Conservation (phyloP, 345 rosid genomes). For the Camelina hispida region DNA sequence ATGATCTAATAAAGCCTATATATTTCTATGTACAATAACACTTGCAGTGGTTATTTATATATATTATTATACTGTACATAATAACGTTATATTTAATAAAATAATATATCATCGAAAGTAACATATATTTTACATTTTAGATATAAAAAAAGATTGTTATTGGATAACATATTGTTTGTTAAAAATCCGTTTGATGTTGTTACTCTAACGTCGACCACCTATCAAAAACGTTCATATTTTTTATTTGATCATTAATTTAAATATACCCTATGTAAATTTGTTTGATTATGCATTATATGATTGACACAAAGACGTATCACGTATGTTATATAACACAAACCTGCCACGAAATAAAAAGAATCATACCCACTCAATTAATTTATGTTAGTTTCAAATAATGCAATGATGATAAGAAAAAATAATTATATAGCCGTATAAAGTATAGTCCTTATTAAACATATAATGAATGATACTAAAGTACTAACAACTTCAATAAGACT, state of each 20-base stretch:
- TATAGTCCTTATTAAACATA: background rate
- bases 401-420: slow-evolving; percentile 19
- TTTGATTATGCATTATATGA: background rate
- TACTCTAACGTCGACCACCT: background rate
- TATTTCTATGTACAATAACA: too few species aligned
- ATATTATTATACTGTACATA: too few species aligned
- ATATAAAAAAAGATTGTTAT: too few species aligned
- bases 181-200: background rate
- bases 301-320: too few species aligned
- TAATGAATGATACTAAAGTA: slow-evolving; percentile 21
- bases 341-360: slow-evolving; percentile 16
- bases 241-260: too few species aligned
- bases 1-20: too few species aligned
- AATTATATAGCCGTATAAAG: background rate
- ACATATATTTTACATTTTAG: background rate
- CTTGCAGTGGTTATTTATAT: too few species aligned
- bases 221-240: too few species aligned
- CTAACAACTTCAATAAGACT: slow-evolving; percentile 32
- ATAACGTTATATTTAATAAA: too few species aligned
- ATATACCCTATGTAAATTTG: background rate
- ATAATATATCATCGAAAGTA: background rate
- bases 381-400: slow-evolving; percentile 32
- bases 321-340: background rate
- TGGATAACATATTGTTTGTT: too few species aligned
- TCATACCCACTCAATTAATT: slow-evolving; percentile 15